Conservation (phyloP, 495 filamentous ascomycete genomes). For the Jackrogersella multiformis region DNA sequence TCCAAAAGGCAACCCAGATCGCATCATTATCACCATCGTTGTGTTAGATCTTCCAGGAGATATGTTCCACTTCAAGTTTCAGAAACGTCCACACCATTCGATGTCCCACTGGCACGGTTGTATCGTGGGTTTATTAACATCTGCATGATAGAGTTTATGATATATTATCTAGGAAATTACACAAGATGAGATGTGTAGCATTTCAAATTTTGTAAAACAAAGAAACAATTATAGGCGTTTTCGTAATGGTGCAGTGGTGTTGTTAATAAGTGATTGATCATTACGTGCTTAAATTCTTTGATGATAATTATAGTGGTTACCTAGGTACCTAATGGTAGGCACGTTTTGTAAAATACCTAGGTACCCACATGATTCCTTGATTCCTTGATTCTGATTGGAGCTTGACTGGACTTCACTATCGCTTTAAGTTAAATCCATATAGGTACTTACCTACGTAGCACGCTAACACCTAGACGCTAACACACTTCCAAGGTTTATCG, state of each 20-base stretch:
- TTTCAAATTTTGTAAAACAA: conserved; percentile 10
- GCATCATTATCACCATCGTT: conserved; percentile 40
- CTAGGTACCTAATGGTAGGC: too few species aligned
- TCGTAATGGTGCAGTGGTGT: too few species aligned
- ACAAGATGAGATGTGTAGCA: conserved; percentile 14
- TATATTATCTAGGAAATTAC: too few species aligned
- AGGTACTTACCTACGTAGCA: conserved; percentile 2
- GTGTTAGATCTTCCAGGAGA: conserved; percentile 40
- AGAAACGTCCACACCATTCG: conserved; percentile 35
- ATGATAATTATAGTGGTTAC: background rate
- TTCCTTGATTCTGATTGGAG: conserved; percentile 6
- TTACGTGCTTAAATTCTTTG: background rate
- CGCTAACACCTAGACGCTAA: too few species aligned
- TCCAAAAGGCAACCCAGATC: conserved; percentile 30
- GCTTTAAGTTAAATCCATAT: conserved; percentile 25
- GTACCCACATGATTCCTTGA: background rate
- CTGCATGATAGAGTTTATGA: too few species aligned
- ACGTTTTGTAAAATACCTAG: conserved; percentile 18
- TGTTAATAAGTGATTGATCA: conserved; percentile 24
- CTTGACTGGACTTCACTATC: conserved; percentile 3
- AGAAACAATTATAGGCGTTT: background rate
- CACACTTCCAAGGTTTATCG: too few species aligned
- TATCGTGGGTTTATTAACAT: conserved; percentile 25
- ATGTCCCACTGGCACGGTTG: conserved; percentile 21
- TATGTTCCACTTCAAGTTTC: conserved; percentile 47